These are phyloP conservation scores for Botryotinia convoluta DNA, from an alignment of 2,329 filamentous ascomycete species.

Conservation along the genomic window DNA sequence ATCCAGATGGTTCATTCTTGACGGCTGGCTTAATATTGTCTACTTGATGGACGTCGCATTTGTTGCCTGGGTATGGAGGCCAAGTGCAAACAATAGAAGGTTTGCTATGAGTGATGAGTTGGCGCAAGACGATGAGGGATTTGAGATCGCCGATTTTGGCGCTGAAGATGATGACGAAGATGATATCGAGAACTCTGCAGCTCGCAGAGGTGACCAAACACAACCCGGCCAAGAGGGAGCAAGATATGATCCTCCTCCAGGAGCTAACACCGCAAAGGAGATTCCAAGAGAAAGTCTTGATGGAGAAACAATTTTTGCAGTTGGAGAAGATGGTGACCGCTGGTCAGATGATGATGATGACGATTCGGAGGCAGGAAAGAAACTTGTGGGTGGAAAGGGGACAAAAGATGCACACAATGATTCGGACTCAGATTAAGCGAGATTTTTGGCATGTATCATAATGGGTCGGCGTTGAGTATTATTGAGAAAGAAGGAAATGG, in stretches of 20 bases:
- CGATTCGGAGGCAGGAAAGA: constrained; percentile 53
- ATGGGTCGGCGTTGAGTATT: constrained; percentile 20
- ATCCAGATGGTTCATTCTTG: constrained; percentile 92
- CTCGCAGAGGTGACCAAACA: constrained; percentile 49
- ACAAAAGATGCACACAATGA: constrained; percentile 20
- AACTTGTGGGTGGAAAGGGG: constrained; percentile 42
- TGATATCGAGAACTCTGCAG: constrained; percentile 44
- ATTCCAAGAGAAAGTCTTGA: constrained; percentile 64
- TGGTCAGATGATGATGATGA: constrained; percentile 73
- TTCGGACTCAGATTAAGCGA: constrained; percentile 8
- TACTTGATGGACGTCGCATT: constrained; percentile 93
- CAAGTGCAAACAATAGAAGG: constrained; percentile 91
- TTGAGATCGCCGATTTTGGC: constrained; percentile 91
- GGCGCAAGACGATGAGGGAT: constrained; percentile 96
- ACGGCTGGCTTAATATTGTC: constrained; percentile 95
- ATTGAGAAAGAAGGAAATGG: constrained; percentile 4
- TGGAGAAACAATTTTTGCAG: constrained; percentile 93
- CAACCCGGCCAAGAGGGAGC: constrained; percentile 38
- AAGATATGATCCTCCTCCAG: constrained; percentile 38
- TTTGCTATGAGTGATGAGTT: constrained; percentile 99
- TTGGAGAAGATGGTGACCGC: constrained; percentile 79
- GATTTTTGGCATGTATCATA: constrained; percentile 23
- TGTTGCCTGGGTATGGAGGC: constrained; percentile 93
- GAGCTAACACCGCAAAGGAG: constrained; percentile 31
- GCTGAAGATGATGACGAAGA: constrained; percentile 64